Evolutionary conservation across 129 eudicot genomes (phyloP).

Genomic region (Daucus carota): DH1_v3.0 NC_030384.2:44964501-44965000

Average conservation of each 20-base stretch:
- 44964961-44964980: neutral
- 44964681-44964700: neutral
- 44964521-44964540: conserved; percentile 13
- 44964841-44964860: no score
- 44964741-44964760: neutral
- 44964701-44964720: neutral
- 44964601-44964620: neutral
- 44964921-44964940: neutral
- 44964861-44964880: no score
- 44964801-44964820: no score
- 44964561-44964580: no score
- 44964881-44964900: neutral
- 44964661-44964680: neutral
- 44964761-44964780: neutral
- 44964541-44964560: no score
- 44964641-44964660: neutral
- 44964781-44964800: neutral
- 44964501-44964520: conserved; percentile 12
- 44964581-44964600: no score
- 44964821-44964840: no score
- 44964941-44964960: neutral
- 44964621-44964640: neutral
- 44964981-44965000: neutral
- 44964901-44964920: neutral
- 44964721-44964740: neutral